Base-by-base conservation (phyloP, 2,329 filamentous ascomycete species). In the Colletotrichum phormii region DNA sequence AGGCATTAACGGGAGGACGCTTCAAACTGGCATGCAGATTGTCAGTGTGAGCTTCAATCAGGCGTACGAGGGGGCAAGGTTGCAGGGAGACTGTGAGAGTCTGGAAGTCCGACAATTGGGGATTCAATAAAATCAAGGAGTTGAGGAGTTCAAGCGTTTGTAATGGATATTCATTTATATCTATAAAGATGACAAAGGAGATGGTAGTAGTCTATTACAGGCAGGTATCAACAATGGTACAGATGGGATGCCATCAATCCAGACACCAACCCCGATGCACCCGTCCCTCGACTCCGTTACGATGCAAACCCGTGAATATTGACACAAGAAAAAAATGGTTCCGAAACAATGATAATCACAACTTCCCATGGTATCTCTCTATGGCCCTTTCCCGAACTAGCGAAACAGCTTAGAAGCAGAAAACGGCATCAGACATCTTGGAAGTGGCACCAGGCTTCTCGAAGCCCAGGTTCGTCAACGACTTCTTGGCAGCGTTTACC, bases 401-500 rank as follows among this genome's bases (percentile, higher is more conserved):
- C n/a, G 6, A 29, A 18, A 15, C 22, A 42, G 59, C 9, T 42
- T 81, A 89, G 73, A 90, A 90, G 58, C 82, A 82, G 74, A 91
- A 91, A 1, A 91, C 81, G 63, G 90, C 85, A 75, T 91, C 89
- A 0, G 80, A 81, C 79, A 88, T 86, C 78, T 88, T 90, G 1
- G 85, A 79, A 5, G 86, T 81, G 0, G 86, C 81, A 0, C 86
- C 85, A 0, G 89, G 86, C 66, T 84, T 81, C 73, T 87, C 80
- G 73, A 87, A 91, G 0, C 89, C 89, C 46, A 91, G 69, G 11
- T 80, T 80, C 0, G 80, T 81, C 73, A 90, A 77, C 8, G 80
- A 81, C 76, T 85, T 87, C 81, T 90, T 91, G 15, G 86, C 84
- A 0, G 88, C 89, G 57, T 86, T 86, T 2, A 92, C 81, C 89